Evolutionary conservation across 495 filamentous ascomycete species (phyloP), one percentile per base, ranked within the genome.

Genomic region (Clohesyomyces aquaticus): DNA sequence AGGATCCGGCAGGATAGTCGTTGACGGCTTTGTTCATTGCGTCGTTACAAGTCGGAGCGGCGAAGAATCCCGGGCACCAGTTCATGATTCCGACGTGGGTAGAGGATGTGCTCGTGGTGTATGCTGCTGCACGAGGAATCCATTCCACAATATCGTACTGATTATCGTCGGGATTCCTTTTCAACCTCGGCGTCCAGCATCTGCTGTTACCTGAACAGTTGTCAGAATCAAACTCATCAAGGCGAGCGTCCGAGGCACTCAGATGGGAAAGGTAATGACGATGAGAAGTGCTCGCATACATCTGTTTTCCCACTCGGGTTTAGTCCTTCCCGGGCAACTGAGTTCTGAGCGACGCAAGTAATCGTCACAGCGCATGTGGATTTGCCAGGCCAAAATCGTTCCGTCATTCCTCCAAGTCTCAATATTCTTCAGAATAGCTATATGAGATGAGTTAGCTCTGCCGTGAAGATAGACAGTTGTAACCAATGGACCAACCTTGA

Each of bases 1-100:
- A 2, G 10, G 43, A 29, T 22, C 18, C 25, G 10, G 14, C 45
- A 22, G 26, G 43, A 25, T 41, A 38, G 4, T 19, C n/a, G 9
- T 49, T 42, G 21, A 41, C 38, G 2, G 14, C 19, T 60, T 35
- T 19, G 11, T 18, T 19, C 2, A 51, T 38, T 21, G 10, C 11
- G 11, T 35, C 23, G n/a, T 16, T n/a, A 18, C 57, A 60, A 1
- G 45, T 51, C 0, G 14, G 11, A 43, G 48, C 21, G 18, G 2
- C 29, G 57, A 60, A 60, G 46, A 60, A 60, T 29, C 25, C 35
- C 11, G 57, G 57, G 41, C 57, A 60, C n/a, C 29, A 60, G 25
- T 60, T 60, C 4, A 60, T 60, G 8, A 45, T 38, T 12, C 19
- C 57, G 38, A 60, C 57, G 11, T 1, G 6, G 1, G 28, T n/a